A percentile compares a stretch with the other conserved stretches of the same genome.
phyloP scores from a whole-genome alignment of 306 rosid species.

The Cajanus cajan region DNA sequence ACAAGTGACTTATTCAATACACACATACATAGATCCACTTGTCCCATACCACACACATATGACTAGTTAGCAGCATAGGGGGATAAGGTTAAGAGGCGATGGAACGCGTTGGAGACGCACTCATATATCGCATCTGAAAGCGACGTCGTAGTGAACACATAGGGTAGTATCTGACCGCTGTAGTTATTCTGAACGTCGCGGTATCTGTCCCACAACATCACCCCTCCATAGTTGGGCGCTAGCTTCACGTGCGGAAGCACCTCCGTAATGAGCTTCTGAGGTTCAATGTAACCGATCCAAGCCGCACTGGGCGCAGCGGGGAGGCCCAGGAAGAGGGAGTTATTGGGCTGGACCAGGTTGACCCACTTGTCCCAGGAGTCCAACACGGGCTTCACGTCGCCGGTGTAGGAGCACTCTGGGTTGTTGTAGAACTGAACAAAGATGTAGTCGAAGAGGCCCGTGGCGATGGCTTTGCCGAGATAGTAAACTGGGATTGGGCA shows the following conservation, averaged over 20 bases:
- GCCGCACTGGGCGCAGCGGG: neutral
- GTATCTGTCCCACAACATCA: constrained; percentile 56
- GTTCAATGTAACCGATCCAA: neutral
- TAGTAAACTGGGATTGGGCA: constrained; percentile 45
- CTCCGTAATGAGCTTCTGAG: neutral
- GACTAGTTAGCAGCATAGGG: too few species aligned
- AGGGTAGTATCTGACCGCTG: neutral
- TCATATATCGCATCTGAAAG: neutral
- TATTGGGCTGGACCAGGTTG: neutral
- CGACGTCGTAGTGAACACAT: neutral
- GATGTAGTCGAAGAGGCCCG: neutral
- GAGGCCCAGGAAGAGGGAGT: neutral
- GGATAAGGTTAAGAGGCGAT: neutral
- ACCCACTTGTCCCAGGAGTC: neutral
- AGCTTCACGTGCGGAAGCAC: constrained; percentile 2
- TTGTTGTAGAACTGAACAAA: constrained; percentile 4
- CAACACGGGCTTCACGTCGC: neutral
- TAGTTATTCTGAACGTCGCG: neutral
- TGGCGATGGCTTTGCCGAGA: constrained; percentile 21
- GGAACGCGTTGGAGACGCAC: neutral
- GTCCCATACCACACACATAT: too few species aligned
- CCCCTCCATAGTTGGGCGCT: constrained; percentile 51
- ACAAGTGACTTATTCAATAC: too few species aligned
- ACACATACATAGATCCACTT: too few species aligned
- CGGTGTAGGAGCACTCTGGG: neutral